Evolutionary conservation across 1,284 basidiomycete species (phyloP).

Genomic region (Singerocomus inundabilis): DNA sequence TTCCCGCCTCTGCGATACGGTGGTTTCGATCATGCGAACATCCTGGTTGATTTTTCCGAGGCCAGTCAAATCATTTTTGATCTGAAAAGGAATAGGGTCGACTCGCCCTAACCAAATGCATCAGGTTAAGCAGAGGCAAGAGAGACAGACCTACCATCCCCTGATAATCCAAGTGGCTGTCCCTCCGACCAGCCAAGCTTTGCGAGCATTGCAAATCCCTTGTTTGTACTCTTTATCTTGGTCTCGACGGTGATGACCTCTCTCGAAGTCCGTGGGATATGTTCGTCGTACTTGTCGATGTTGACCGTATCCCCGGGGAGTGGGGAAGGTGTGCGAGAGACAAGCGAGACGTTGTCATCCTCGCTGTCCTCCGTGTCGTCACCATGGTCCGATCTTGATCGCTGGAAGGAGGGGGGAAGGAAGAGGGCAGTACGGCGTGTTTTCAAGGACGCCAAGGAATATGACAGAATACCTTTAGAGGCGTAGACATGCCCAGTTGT

Average conservation of each 20-base stretch:
- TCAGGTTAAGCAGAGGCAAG: neutral
- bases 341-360: conserved; percentile 66
- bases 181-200: conserved; percentile 82
- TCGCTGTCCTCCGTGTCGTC: conserved; percentile 44
- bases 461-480: conserved; percentile 66
- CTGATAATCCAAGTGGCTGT: conserved; percentile 70
- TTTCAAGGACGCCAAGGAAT: conserved; percentile 41
- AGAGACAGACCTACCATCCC: conserved; percentile 50
- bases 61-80: conserved; percentile 74
- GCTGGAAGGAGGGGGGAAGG: conserved; percentile 54
- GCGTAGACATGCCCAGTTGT: conserved; percentile 7
- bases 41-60: conserved; percentile 76
- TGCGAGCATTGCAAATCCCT: conserved; percentile 74
- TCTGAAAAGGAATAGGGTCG: conserved; percentile 76
- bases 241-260: conserved; percentile 78
- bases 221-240: conserved; percentile 71
- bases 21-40: conserved; percentile 76
- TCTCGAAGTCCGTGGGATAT: conserved; percentile 44
- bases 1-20: conserved; percentile 73
- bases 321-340: conserved; percentile 72
- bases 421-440: conserved; percentile 48
- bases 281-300: conserved; percentile 69
- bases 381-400: conserved; percentile 43
- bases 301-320: conserved; percentile 46
- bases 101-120: conserved; percentile 54